Percentiles rank a stretch among this genome's conserved stretches.
Conservation (phyloP, 805 yeast genomes). For the Suhomyces pyralidae region DNA sequence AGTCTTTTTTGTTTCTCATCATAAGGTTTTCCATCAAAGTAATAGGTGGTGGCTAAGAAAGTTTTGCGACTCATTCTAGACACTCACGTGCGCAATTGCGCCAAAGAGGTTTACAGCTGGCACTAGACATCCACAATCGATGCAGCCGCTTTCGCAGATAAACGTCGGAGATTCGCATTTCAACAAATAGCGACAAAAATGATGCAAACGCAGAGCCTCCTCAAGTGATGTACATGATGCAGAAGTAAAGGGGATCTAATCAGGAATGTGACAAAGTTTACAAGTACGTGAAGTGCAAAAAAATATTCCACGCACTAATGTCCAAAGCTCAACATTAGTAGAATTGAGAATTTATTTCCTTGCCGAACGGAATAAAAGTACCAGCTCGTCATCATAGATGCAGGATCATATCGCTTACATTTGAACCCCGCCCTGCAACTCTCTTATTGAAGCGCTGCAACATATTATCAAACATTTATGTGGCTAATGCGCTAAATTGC, state of each 20-base stretch:
- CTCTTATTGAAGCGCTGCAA: background rate
- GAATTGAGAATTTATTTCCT: background rate
- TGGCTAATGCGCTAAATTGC: background rate
- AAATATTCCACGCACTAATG: background rate
- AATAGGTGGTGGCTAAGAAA: background rate
- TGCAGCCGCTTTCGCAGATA: background rate
- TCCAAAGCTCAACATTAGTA: background rate
- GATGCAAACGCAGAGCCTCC: background rate
- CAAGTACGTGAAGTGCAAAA: background rate
- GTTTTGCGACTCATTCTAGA: background rate
- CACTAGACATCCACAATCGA: background rate
- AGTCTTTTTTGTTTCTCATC: background rate
- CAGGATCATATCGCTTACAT: background rate
- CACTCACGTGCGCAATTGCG: background rate
- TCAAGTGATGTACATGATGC: background rate
- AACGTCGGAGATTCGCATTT: background rate
- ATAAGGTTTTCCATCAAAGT: background rate
- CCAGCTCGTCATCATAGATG: background rate
- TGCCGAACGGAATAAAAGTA: background rate
- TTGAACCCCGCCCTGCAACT: background rate
- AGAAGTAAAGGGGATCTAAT: background rate
- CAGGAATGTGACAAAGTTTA: background rate
- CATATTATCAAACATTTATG: background rate
- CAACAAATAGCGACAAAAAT: background rate
- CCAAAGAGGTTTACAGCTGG: background rate